Evolutionary conservation across 169 alveolate genomes (phyloP), one percentile per base, ranked within the genome.

Genomic region (Prorocentrum cordatum): DNA sequence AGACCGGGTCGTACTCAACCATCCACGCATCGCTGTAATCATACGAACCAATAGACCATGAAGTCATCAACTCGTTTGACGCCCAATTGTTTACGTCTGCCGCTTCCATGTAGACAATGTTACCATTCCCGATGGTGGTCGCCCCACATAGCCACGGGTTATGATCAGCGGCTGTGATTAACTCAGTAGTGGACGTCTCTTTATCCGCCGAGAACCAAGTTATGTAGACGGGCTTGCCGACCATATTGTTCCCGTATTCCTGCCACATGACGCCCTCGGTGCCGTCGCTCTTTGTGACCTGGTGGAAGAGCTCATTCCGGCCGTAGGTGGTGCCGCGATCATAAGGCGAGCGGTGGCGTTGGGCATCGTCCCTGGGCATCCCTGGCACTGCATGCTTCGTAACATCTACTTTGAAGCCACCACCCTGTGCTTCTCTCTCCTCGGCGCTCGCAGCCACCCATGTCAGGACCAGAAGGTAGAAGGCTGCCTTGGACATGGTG

Each of bases 291-390:
- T 42, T 36, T 10, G 16, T 18, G 35, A 67, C 31, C 59, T 35
- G 59, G 59, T 67, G 79, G 79, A 67, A 67, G 36, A 67, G 59
- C 18, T 67, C 79, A 18, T 67, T 67, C 59, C 22, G 79, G 32
- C 79, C 79, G 35, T 67, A 67, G 29, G 54, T 67, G 16, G 79
- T 67, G 79, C 79, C 79, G n/a, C 79, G 79, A 36, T 67, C 79
- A 42, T 42, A 42, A 9, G 54, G 54, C n/a, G n/a, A n/a, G n/a
- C n/a, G n/a, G n/a, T n/a, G n/a, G n/a, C n/a, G n/a, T n/a, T n/a
- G n/a, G n/a, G n/a, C n/a, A n/a, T n/a, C n/a, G n/a, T n/a, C n/a
- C n/a, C n/a, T n/a, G n/a, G n/a, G n/a, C n/a, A n/a, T n/a, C n/a
- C n/a, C n/a, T n/a, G n/a, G n/a, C n/a, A n/a, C n/a, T n/a, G n/a